Percentiles rank a stretch among this genome's conserved stretches.
Evolutionary conservation across 495 filamentous ascomycete genomes (phyloP).

Genomic region (Neurospora sp.): DNA sequence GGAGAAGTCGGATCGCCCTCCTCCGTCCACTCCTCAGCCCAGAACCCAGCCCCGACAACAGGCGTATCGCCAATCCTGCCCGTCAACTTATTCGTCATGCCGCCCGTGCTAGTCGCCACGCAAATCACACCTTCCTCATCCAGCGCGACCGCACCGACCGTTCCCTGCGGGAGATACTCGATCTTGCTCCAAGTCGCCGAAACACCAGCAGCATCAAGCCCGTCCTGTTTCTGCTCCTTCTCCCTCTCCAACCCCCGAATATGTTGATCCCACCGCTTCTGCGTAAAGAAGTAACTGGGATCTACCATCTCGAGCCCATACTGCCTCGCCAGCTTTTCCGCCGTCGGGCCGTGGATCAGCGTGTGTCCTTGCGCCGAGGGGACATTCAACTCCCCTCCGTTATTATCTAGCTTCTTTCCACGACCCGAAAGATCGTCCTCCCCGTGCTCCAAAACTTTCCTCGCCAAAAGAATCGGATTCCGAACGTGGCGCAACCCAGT

Average conservation of each 20-base stretch:
- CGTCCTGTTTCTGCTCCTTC: conserved; percentile 5
- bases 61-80: conserved; percentile 85
- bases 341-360: conserved; percentile 54
- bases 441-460: conserved; percentile 57
- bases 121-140: conserved; percentile 63
- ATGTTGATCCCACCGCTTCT: conserved; percentile 78
- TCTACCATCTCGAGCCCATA: conserved; percentile 64
- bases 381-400: conserved; percentile 21
- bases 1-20: conserved; percentile 9
- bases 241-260: conserved; percentile 51
- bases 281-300: conserved; percentile 66
- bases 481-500: conserved; percentile 62
- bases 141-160: conserved; percentile 72
- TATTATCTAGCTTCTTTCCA: conserved; percentile 12
- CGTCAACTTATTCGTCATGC: conserved; percentile 79
- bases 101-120: conserved; percentile 78
- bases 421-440: conserved; percentile 31
- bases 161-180: conserved; percentile 71
- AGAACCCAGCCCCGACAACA: conserved; percentile 76
- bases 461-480: conserved; percentile 70
- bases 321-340: conserved; percentile 53
- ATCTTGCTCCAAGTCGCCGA: conserved; percentile 34
- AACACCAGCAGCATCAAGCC: conserved; percentile 2
- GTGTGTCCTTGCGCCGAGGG: conserved; percentile 52
- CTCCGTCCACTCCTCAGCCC: conserved; percentile 74